These are phyloP conservation scores for Stemphylium beticola DNA, from an alignment of 2,329 filamentous ascomycete species.

Conservation along the genomic window DNA sequence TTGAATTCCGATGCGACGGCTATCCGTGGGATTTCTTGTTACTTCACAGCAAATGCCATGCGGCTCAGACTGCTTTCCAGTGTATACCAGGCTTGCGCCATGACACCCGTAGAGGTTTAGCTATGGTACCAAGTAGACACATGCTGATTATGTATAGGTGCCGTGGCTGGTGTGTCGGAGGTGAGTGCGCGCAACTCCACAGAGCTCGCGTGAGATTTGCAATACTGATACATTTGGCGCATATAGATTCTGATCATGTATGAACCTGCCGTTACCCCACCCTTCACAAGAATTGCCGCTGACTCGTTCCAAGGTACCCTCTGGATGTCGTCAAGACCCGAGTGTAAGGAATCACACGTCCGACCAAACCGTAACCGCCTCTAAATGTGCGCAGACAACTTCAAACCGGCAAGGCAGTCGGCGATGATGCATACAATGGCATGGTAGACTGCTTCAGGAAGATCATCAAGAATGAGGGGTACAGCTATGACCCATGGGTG, in stretches of 20 bases:
- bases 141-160: conserved; percentile 62
- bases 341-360: conserved; percentile 67
- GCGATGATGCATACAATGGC: conserved; percentile 88
- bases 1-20: conserved; percentile 26
- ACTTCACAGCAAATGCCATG: conserved; percentile 5
- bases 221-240: conserved; percentile 36
- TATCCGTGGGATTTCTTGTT: conserved; percentile 6
- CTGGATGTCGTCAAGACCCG: conserved; percentile 98
- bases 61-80: background rate
- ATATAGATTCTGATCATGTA: conserved; percentile 85
- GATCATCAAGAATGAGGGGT: conserved; percentile 96
- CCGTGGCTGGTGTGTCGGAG: conserved; percentile 97
- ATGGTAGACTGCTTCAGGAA: conserved; percentile 99
- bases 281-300: conserved; percentile 1
- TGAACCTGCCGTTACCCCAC: conserved; percentile 4
- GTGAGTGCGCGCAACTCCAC: conserved; percentile 60
- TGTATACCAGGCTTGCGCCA: background rate
- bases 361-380: conserved; percentile 7
- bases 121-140: conserved; percentile 10
- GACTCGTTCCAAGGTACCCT: conserved; percentile 76
- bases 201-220: conserved; percentile 14
- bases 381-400: conserved; percentile 70
- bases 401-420: conserved; percentile 74
- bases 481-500: conserved; percentile 39
- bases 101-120: background rate